Base-by-base conservation (phyloP, 805 yeast genomes). In the Kazachstania bromeliacearum region DNA sequence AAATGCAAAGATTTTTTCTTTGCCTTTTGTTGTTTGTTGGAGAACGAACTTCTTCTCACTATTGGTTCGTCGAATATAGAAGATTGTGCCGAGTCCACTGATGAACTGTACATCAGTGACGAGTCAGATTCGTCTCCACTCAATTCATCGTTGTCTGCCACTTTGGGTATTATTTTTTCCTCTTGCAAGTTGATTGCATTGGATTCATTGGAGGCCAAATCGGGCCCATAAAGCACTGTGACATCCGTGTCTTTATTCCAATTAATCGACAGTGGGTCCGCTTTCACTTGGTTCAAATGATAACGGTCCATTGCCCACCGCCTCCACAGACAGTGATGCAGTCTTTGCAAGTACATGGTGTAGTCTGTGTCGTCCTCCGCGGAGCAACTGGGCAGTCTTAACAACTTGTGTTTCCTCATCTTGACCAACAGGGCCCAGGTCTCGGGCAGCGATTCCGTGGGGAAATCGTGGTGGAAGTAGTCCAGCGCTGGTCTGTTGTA, bases 161-260 rank as follows among this genome's bases (percentile, higher is more conserved):
- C 8, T 13, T 10, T 5, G 9, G 2, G 15, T 9, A 17, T 14
- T 3, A 13, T 17, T 10, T 14, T 26, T 10, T 10, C 15, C 3
- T 10, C 29, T 21, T 24, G 9, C n/a, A 18, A 28, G 5, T 7
- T 19, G 5, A 18, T 13, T 8, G 5, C 15, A 14, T 26, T 9
- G n/a, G 10, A n/a, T 23, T 23, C 26, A 10, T 23, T 23, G 15
- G 29, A 26, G 2, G 29, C 29, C 23, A 57, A 42, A 39, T 53
- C 47, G 10, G 98, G 98, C 1, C 98, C 98, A 60, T 88, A 92
- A 6, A 89, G 71, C 87, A 96, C 89, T 1, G 96, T 85, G 18
- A 89, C 89, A 53, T 89, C 98, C 48, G 77, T 77, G 48, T 88
- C 96, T 61, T 92, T 92, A 41, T 81, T 75, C 98, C 98, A 89